Conservation (phyloP, 768 basidiomycete species). For the Psilocybe subaeruginosa region DNA sequence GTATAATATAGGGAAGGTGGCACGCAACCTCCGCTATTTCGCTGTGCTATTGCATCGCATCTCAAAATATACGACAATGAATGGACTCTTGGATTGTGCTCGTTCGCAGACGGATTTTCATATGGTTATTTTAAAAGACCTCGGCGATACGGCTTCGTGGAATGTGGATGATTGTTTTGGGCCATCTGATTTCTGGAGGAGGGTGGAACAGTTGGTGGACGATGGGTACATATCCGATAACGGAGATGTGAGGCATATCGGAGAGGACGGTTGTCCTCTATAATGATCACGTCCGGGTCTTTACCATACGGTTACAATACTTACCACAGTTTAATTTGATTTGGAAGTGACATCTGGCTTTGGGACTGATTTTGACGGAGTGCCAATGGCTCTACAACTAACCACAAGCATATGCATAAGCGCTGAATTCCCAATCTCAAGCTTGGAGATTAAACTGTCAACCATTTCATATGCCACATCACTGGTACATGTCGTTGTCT, state of each 20-base stretch:
- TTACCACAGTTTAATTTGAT: too few species aligned
- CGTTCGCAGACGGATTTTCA: not conserved
- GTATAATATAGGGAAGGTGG: not conserved
- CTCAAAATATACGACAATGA: not conserved
- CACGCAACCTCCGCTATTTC: slow-evolving; percentile 11
- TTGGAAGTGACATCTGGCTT: too few species aligned
- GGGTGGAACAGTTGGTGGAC: slow-evolving; percentile 21
- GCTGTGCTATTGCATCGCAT: not conserved
- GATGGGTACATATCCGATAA: slow-evolving; percentile 20
- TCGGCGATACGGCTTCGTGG: slow-evolving; percentile 4
- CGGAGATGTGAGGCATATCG: slow-evolving; percentile 7
- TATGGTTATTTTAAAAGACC: slow-evolving; percentile 3
- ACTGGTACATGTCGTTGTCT: too few species aligned
- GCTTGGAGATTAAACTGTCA: too few species aligned
- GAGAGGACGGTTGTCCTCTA: not conserved
- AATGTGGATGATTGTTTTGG: not conserved
- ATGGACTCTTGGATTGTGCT: not conserved
- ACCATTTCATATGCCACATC: too few species aligned
- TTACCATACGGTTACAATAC: too few species aligned
- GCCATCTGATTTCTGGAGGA: slow-evolving; percentile 24
- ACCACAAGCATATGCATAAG: too few species aligned
- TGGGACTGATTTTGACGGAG: too few species aligned
- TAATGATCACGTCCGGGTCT: too few species aligned
- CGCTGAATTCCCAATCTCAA: too few species aligned
- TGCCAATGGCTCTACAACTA: too few species aligned